Evolutionary conservation across 2,329 filamentous ascomycete genomes (phyloP).

Genomic region (Fusarium albidum): DNA sequence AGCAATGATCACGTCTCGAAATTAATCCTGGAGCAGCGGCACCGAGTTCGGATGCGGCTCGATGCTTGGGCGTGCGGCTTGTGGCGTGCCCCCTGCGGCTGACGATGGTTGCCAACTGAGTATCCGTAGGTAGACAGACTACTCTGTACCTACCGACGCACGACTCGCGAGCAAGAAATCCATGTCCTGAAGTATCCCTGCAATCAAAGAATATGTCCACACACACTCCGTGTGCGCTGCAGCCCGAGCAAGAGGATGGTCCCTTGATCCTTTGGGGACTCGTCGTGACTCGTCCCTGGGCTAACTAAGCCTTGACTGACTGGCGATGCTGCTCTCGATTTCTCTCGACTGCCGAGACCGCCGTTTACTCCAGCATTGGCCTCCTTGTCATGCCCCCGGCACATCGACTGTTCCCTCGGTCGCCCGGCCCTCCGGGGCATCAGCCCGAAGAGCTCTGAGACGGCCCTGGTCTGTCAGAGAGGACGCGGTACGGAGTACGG

Average conservation of each 20-base stretch:
- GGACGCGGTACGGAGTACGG: slow-evolving; percentile 1
- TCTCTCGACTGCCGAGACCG: slow-evolving; percentile 19
- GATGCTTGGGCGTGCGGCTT: slow-evolving; percentile 10
- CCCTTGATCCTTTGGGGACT: background rate
- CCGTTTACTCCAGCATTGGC: slow-evolving; percentile 3
- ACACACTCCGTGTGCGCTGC: background rate
- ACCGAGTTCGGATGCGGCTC: slow-evolving; percentile 16
- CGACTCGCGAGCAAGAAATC: background rate
- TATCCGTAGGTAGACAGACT: no score
- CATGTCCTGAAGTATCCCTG: background rate
- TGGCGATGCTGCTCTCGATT: background rate
- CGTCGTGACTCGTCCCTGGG: background rate
- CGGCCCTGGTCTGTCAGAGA: slow-evolving; percentile 13
- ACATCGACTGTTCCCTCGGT: slow-evolving; percentile 8
- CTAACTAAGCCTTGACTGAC: background rate
- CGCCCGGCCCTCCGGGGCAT: slow-evolving; percentile 7
- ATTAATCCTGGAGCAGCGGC: background rate
- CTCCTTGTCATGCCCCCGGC: background rate
- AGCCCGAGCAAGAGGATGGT: background rate
- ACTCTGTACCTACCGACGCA: no score
- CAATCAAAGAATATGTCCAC: slow-evolving; percentile 1
- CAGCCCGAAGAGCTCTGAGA: background rate
- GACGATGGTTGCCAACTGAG: slow-evolving; percentile 9
- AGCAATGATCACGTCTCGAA: slow-evolving; percentile 15
- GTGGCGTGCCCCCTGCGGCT: slow-evolving; percentile 2